Percentiles rank a stretch among this genome's conserved stretches.
Conservation (phyloP, 2,329 filamentous ascomycete genomes). For the Colletotrichum noveboracense region DNA sequence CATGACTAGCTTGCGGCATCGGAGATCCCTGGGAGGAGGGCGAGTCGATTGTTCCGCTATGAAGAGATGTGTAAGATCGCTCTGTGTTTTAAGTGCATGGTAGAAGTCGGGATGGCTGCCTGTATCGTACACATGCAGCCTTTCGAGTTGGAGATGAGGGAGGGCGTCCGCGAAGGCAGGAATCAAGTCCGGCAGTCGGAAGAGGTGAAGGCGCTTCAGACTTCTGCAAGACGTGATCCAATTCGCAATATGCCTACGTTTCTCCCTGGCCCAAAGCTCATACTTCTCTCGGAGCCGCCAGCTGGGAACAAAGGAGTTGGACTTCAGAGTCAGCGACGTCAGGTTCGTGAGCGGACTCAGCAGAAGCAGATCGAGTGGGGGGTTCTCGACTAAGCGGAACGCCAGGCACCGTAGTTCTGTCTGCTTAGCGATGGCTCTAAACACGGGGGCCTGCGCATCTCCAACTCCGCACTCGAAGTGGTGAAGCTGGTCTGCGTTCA, state of each 20-base stretch:
- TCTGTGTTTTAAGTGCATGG: neutral
- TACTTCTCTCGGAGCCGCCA: neutral
- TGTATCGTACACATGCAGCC: neutral
- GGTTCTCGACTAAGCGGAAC: neutral
- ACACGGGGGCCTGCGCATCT: neutral
- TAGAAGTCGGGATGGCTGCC: neutral
- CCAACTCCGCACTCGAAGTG: neutral
- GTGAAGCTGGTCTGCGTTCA: neutral
- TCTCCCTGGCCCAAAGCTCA: neutral
- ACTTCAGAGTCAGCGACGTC: neutral
- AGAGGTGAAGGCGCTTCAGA: neutral
- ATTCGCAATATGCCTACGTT: neutral
- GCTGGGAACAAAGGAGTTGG: neutral
- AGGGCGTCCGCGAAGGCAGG: constrained; percentile 1
- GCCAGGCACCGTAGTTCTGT: neutral
- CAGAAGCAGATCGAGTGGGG: neutral
- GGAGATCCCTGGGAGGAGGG: neutral
- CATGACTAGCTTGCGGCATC: neutral
- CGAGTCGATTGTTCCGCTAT: neutral
- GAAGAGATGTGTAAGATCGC: neutral
- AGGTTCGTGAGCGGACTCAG: neutral
- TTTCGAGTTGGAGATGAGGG: neutral
- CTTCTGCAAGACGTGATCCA: neutral
- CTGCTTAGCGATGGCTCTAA: neutral
- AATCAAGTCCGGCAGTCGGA: neutral